Percentiles rank a stretch among this genome's conserved stretches.
Evolutionary conservation across 257 asterid species (phyloP).

Genomic region (Cinchona pubescens): DNA sequence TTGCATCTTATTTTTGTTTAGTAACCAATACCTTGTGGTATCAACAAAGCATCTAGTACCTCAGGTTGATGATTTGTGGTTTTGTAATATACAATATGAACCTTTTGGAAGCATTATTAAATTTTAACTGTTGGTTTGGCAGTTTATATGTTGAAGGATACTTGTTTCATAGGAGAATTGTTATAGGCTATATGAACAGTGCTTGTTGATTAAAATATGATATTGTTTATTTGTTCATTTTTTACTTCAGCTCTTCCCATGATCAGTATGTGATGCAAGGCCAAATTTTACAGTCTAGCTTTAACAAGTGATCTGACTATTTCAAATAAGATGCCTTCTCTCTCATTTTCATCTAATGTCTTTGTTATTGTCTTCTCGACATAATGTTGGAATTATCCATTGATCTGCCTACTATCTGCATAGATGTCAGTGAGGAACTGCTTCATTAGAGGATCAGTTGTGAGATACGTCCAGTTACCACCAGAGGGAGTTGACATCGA

Average conservation of each 20-base stretch:
- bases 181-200: not conserved
- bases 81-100: not conserved
- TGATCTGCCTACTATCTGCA: conserved; percentile 22
- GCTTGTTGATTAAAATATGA: not conserved
- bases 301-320: too few species aligned
- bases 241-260: not conserved
- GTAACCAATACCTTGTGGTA: too few species aligned
- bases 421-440: conserved; percentile 97
- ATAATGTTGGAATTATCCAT: conserved; percentile 3
- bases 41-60: not conserved
- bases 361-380: not conserved
- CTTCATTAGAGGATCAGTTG: conserved; percentile 98
- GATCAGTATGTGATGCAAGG: not conserved
- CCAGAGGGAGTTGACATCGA: conserved; percentile 96
- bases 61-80: not conserved
- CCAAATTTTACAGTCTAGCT: not conserved
- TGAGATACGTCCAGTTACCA: conserved; percentile 91
- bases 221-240: not conserved
- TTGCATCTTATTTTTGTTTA: too few species aligned
- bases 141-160: not conserved
- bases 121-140: not conserved
- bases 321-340: not conserved
- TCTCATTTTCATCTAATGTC: not conserved
- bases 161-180: not conserved
- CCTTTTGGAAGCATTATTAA: not conserved